Base-by-base conservation (phyloP, 345 rosid genomes). In the Arabis hirsuta region DNA sequence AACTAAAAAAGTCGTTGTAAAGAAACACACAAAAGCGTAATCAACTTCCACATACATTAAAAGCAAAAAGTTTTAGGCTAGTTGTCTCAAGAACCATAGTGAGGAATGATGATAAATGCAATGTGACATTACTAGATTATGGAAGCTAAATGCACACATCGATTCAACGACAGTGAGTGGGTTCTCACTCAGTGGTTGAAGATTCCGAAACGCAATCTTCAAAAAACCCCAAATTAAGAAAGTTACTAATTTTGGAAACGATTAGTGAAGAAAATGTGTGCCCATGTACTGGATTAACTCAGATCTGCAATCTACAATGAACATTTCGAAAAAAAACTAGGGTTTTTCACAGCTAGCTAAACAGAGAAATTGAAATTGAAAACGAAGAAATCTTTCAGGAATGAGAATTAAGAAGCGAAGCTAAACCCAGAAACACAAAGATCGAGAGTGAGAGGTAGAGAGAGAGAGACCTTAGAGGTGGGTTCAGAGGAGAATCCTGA, bases 11-110 rank as follows among this genome's bases (percentile, higher is more conserved):
- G 70, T 39, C 47, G 65, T 45, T 64, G 60, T 7, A 61, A 68
- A 66, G 78, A 46, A 59, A 67, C 55, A 74, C 14, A 55, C 70
- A 72, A 83, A 80, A 75, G 74, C 45, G 64, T 41, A 63, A 64
- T 10, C 59, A 67, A 32, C 67, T 56, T 67, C 52, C 8, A 59
- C 38, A 29, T 46, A 22, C 24, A 22, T 22, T 22, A 39, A 45
- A 71, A 64, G 72, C 73, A 76, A 76, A 19, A 72, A 36, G 12
- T 48, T 44, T 19, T 12, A 3, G 46, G 32, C 24, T 47, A 36
- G 12, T 7, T 36, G n/a, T 32, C 20, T 43, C 31, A 44, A 20
- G 14, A 72, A n/a, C 4, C 16, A 7, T 20, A 13, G 7, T 62
- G 69, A 1, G 3, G 34, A 62, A 62, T 45, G 70, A 24, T 36